Base-by-base conservation (phyloP, 192 early-diverging fungal genomes). In the Cetraspora pellucida region DNA sequence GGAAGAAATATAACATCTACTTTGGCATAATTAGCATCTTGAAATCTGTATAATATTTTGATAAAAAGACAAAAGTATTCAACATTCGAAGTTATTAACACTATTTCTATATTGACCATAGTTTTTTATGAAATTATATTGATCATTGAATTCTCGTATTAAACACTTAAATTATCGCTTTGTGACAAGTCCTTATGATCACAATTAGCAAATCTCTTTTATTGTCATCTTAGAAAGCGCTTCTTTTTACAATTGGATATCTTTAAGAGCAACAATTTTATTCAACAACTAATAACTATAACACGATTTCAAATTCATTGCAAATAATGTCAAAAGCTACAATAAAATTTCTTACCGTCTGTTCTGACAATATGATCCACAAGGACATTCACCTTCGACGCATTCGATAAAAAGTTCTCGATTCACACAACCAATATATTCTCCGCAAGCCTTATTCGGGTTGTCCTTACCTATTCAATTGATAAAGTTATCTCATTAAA, bases 321-420 rank as follows among this genome's bases (percentile, higher is more conserved):
- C 28, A 2, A 28, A 75, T 25, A 43, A 64, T 27, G 21, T 61
- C 46, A 4, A 28, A 71, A 23, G 16, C 50, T 0, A 54, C 5
- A 19, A 19, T 54, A n/a, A 54, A 54, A 52, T 16, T 37, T 43
- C 82, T 52, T 79, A 93, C 90, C 90, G 85, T 70, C 93, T 89
- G 78, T 99, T 99, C 63, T 90, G 87, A 81, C 97, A 99, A 81
- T 91, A 90, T 64, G 90, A 83, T 4, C 95, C 96, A 66, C 89
- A 90, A 10, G 95, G 94, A 81, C 97, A 99, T 47, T 93, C 91
- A 28, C 93, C 89, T 8, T 89, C 90, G 52, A 90, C 91, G 82
- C 97, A 99, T 82, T 99, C 97, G 74, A 97, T 94, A 68, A 92
- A 93, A 30, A 97, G 82, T 74, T 92, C 89, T 49, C 94, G 88